Evolutionary conservation across 2,329 filamentous ascomycete species (phyloP).

Genomic region (Stachybotrys chlorohalonatus): DNA sequence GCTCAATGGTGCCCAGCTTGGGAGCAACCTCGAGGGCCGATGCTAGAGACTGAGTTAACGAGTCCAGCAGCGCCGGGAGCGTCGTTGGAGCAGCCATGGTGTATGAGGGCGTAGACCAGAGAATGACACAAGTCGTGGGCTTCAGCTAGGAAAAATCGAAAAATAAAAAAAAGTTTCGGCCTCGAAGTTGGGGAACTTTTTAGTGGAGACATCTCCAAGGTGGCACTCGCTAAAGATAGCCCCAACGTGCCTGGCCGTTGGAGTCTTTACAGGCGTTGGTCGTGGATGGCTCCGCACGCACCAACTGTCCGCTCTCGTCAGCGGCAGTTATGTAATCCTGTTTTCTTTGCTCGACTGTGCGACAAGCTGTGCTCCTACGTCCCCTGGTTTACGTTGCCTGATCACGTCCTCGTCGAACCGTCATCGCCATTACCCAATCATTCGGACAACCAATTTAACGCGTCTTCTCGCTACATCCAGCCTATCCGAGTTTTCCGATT

Average conservation of each 20-base stretch:
- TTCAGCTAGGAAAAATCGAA: neutral
- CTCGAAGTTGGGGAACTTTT: conserved; percentile 8
- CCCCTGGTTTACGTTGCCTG: neutral
- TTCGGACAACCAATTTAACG: neutral
- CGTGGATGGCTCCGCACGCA: no score
- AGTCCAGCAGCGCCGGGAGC: conserved; percentile 40
- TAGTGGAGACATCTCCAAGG: conserved; percentile 6
- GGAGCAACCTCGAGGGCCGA: conserved; percentile 60
- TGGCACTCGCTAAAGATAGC: no score
- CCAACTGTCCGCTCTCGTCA: no score
- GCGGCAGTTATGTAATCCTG: neutral
- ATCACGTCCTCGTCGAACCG: neutral
- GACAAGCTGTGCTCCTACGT: neutral
- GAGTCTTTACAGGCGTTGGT: no score
- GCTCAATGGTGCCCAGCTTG: conserved; percentile 51
- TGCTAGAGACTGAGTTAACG: conserved; percentile 48
- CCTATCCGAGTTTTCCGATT: no score
- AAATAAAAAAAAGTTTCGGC: conserved; percentile 1
- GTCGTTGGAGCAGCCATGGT: conserved; percentile 39
- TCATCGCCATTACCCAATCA: neutral
- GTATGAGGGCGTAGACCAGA: neutral
- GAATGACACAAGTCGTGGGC: no score
- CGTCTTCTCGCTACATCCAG: no score
- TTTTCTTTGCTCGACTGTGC: neutral
- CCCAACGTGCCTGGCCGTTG: no score